Conservation (phyloP, 176 grass and related monocot genomes). For the Oryza rufipogon region DNA sequence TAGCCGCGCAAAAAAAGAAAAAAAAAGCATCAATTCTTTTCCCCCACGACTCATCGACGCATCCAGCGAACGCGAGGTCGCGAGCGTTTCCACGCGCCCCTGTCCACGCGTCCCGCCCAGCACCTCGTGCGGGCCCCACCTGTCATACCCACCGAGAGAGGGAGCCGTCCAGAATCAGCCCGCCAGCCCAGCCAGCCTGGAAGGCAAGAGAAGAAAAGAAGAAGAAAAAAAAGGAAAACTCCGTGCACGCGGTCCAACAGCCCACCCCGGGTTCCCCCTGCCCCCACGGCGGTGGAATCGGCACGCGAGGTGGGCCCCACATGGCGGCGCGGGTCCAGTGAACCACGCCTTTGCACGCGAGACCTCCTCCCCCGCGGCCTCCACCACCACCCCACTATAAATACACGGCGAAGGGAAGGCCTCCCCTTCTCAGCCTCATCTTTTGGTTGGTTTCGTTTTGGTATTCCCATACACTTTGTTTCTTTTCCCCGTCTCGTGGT, state of each 20-base stretch:
- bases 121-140: background rate
- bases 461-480: no score
- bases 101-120: background rate
- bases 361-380: no score
- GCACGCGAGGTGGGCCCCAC: background rate
- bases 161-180: background rate
- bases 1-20: no score
- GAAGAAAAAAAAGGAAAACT: no score
- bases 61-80: no score
- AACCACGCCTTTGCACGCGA: background rate
- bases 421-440: background rate
- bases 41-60: no score
- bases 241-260: conserved; percentile 38
- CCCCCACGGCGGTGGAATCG: conserved; percentile 2
- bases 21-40: no score
- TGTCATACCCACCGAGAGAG: background rate
- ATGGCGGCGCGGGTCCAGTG: background rate
- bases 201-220: no score
- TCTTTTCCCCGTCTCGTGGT: background rate
- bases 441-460: background rate
- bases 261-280: background rate
- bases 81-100: no score
- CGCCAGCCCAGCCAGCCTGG: background rate
- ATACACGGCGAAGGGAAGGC: background rate
- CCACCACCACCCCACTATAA: background rate